Conservation (phyloP, 73 alveolate genomes). For the Paramecium biaurelia region DNA sequence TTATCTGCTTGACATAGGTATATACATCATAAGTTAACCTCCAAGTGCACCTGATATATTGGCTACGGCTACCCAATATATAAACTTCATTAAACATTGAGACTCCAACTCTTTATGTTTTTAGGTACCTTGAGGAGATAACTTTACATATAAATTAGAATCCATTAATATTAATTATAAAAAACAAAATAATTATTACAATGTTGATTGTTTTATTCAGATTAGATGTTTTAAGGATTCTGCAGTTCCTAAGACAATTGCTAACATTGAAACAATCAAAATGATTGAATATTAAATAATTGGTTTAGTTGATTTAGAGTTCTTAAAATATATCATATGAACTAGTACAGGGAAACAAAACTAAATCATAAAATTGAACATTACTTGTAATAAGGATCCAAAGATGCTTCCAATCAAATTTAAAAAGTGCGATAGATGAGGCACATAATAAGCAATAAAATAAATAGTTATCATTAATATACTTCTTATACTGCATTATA, state of each 20-base stretch:
- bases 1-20: not conserved
- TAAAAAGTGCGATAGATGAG: not conserved
- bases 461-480: not conserved
- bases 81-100: not conserved
- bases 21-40: slow-evolving; percentile 39
- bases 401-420: slow-evolving; percentile 28
- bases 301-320: not conserved
- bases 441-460: not conserved
- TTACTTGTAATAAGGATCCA: not conserved
- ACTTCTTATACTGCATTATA: not conserved
- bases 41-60: slow-evolving; percentile 7
- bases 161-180: not conserved
- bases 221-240: not conserved
- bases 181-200: not conserved
- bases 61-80: slow-evolving; percentile 18
- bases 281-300: not conserved
- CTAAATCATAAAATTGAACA: not conserved
- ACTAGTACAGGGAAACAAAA: not conserved
- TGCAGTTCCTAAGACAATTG: not conserved
- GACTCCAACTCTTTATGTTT: slow-evolving; percentile 10
- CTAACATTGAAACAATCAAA: not conserved
- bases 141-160: slow-evolving; percentile 18
- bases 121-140: slow-evolving; percentile 24
- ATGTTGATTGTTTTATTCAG: not conserved
- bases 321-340: not conserved